Conservation (phyloP, 2,329 filamentous ascomycete species). For the Hypoxylon sp. region DNA sequence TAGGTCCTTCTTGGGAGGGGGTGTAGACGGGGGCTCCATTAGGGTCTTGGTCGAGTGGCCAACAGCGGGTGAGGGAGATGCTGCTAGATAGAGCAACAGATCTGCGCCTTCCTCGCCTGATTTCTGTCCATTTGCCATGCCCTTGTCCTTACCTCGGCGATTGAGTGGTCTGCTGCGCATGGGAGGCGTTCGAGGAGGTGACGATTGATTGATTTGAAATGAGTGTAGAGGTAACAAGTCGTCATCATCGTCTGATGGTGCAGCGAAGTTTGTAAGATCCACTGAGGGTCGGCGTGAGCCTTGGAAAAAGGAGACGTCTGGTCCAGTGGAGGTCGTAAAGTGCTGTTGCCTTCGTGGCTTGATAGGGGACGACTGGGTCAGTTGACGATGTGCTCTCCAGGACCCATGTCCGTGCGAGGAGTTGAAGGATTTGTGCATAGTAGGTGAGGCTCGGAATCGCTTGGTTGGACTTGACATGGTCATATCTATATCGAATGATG, state of each 20-base stretch:
- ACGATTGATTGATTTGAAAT: constrained; percentile 79
- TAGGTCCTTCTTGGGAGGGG: constrained; percentile 77
- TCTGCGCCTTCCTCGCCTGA: constrained; percentile 85
- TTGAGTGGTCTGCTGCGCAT: constrained; percentile 68
- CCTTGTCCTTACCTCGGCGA: constrained; percentile 65
- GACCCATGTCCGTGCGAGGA: constrained; percentile 61
- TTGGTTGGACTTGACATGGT: constrained; percentile 73
- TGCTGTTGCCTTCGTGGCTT: constrained; percentile 81
- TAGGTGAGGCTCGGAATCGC: constrained; percentile 77
- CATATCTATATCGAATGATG: constrained; percentile 71
- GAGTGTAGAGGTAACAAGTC: constrained; percentile 83
- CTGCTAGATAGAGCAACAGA: constrained; percentile 85
- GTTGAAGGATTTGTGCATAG: constrained; percentile 70
- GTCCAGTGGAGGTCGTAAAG: constrained; percentile 79
- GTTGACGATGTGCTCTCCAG: constrained; percentile 83
- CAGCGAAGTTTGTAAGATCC: constrained; percentile 73
- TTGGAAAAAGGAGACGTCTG: constrained; percentile 84
- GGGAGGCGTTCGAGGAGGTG: constrained; percentile 87
- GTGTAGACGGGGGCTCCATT: constrained; percentile 82
- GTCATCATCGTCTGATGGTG: constrained; percentile 84
- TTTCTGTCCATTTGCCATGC: constrained; percentile 66
- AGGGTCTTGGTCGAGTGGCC: constrained; percentile 63
- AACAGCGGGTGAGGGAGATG: constrained; percentile 89
- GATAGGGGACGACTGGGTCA: constrained; percentile 89
- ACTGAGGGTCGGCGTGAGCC: constrained; percentile 78